Percentiles rank a stretch among this genome's conserved stretches.
Conservation (phyloP, 176 grass and related monocot genomes). For the Zizania latifolia region DNA sequence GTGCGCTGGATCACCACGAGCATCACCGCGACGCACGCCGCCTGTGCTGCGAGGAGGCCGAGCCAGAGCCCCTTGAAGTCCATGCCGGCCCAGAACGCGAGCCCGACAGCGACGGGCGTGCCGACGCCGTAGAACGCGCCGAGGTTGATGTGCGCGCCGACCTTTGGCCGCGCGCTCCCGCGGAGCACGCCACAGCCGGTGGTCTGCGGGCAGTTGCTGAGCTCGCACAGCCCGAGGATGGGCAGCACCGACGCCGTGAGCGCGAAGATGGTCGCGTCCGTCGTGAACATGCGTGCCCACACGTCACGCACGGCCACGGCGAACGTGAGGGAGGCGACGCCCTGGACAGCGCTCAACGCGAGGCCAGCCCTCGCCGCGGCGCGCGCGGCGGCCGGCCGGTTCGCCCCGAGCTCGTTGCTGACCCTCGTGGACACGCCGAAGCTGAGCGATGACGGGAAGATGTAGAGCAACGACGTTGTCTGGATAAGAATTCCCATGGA, state of each 20-base stretch:
- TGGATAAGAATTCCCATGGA: constrained; percentile 96
- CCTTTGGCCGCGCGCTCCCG: constrained; percentile 71
- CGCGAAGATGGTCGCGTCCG: constrained; percentile 50
- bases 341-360: constrained; percentile 49
- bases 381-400: constrained; percentile 45
- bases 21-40: constrained; percentile 68
- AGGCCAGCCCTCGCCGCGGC: constrained; percentile 52
- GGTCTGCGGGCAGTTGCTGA: constrained; percentile 96
- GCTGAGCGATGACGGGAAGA: constrained; percentile 99
- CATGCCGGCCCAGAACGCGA: constrained; percentile 56
- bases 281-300: constrained; percentile 86
- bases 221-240: constrained; percentile 83
- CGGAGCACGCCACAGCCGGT: constrained; percentile 89
- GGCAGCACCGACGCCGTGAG: constrained; percentile 82
- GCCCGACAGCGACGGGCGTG: constrained; percentile 65
- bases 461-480: constrained; percentile 87
- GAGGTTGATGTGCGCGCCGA: constrained; percentile 74
- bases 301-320: constrained; percentile 52
- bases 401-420: constrained; percentile 83
- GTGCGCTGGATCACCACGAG: constrained; percentile 53
- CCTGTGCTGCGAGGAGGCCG: constrained; percentile 78
- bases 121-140: constrained; percentile 82
- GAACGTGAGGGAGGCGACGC: constrained; percentile 51
- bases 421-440: constrained; percentile 90
- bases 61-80: constrained; percentile 91